These are phyloP conservation scores for Fusarium goolgardi DNA, from an alignment of 2,329 filamentous ascomycete genomes.

Conservation along the genomic window DNA sequence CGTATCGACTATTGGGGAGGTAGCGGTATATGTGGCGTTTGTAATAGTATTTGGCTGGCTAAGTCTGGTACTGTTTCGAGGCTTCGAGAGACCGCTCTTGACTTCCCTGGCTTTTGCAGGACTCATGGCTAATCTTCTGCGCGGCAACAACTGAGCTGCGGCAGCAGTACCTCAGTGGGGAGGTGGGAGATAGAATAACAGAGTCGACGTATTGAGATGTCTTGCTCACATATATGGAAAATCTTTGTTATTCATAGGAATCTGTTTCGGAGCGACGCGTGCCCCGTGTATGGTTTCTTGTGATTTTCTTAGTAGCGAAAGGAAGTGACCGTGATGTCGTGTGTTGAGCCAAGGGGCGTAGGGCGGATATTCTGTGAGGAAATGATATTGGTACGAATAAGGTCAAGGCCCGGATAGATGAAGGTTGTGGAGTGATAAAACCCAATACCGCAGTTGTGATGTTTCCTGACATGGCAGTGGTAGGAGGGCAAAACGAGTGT, in stretches of 20 bases:
- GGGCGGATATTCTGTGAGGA: background rate
- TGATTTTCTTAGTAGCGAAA: background rate
- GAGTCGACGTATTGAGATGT: background rate
- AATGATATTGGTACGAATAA: background rate
- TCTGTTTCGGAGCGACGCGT: background rate
- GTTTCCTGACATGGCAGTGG: background rate
- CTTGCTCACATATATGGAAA: background rate
- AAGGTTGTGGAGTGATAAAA: background rate
- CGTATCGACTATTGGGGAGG: slow-evolving; percentile 12
- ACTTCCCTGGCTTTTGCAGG: slow-evolving; percentile 13
- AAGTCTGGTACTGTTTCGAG: slow-evolving; percentile 9
- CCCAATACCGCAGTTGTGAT: background rate
- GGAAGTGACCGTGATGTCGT: background rate
- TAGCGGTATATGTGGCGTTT: slow-evolving; percentile 29
- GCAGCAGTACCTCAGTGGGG: background rate
- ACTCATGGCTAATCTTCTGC: slow-evolving; percentile 20
- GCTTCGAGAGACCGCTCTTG: slow-evolving; percentile 23
- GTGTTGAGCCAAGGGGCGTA: background rate
- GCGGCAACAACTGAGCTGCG: background rate
- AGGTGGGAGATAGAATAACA: background rate
- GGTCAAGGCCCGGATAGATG: background rate
- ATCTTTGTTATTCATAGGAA: background rate
- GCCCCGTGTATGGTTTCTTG: background rate
- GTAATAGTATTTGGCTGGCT: slow-evolving; percentile 28
- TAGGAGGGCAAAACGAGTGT: background rate